These are phyloP conservation scores for Leptodontidium sp. DNA, from an alignment of 2,329 filamentous ascomycete genomes.

Conservation along the genomic window DNA sequence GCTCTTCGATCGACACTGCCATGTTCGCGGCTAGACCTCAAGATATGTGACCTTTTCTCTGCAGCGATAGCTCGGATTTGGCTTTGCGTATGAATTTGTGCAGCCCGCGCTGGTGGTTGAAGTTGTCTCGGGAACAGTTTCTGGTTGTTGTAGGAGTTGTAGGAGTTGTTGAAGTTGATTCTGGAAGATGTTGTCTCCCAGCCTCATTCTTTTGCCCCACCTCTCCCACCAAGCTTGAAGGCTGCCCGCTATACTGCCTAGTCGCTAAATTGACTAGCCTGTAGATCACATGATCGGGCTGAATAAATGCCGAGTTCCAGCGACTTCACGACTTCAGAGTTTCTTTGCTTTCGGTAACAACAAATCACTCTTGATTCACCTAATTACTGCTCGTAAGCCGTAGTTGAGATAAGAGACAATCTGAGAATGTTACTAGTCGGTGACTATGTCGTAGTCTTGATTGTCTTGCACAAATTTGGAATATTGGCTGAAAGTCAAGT, in stretches of 20 bases:
- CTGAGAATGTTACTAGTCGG: no score
- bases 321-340: neutral
- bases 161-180: slow-evolving; percentile 35
- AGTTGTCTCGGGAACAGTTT: slow-evolving; percentile 31
- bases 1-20: slow-evolving; percentile 84
- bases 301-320: neutral
- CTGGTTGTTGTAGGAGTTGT: slow-evolving; percentile 26
- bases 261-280: neutral
- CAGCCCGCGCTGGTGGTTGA: slow-evolving; percentile 42
- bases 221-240: slow-evolving; percentile 15
- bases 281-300: slow-evolving; percentile 3
- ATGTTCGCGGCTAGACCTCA: slow-evolving; percentile 55
- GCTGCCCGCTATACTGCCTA: slow-evolving; percentile 2
- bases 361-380: neutral
- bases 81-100: slow-evolving; percentile 31
- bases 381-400: neutral
- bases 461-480: no score
- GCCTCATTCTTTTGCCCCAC: slow-evolving; percentile 35
- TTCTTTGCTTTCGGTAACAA: neutral
- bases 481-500: no score
- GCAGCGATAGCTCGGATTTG: slow-evolving; percentile 35
- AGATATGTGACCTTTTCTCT: slow-evolving; percentile 38
- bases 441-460: no score
- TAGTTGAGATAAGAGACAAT: no score
- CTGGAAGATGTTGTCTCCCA: slow-evolving; percentile 30